A percentile compares a stretch with the other conserved stretches of the same genome.
Evolutionary conservation across 306 rosid species (phyloP).

Genomic region (Urtica urens): DNA sequence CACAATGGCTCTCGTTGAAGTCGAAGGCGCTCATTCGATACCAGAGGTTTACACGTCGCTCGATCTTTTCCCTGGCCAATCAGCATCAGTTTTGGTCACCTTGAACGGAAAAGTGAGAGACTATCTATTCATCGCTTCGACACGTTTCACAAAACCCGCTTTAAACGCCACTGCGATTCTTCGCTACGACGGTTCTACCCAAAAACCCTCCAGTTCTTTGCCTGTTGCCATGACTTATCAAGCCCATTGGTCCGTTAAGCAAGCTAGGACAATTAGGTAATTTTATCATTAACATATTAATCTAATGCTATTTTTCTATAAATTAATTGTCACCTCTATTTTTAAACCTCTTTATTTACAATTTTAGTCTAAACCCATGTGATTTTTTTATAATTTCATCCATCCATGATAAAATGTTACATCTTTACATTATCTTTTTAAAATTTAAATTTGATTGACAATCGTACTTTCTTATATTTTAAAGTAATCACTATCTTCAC

Average conservation of each 20-base stretch:
- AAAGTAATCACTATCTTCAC: no score
- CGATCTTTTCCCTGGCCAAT: conserved; percentile 72
- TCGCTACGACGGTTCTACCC: conserved; percentile 47
- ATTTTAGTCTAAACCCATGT: no score
- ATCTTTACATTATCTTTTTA: no score
- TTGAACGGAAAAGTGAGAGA: conserved; percentile 18
- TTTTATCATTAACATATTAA: no score
- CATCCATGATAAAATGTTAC: no score
- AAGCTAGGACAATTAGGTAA: conserved; percentile 75
- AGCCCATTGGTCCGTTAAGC: conserved; percentile 57
- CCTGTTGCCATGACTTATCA: conserved; percentile 46
- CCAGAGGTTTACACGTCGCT: conserved; percentile 54
- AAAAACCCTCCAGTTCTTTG: conserved; percentile 30
- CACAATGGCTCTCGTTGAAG: conserved; percentile 53
- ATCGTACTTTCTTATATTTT: no score
- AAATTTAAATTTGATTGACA: no score
- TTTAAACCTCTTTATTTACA: no score
- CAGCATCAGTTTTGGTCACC: conserved; percentile 49
- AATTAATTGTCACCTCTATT: no score
- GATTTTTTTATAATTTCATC: no score
- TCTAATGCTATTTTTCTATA: no score
- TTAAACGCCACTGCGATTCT: conserved; percentile 43
- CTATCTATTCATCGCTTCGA: conserved; percentile 46
- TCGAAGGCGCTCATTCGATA: conserved; percentile 73
- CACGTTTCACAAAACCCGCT: conserved; percentile 39